Percentiles rank a stretch among this genome's conserved stretches.
Conservation (phyloP, 148 eudicot genomes). For the Fagopyrum esculentum region DNA sequence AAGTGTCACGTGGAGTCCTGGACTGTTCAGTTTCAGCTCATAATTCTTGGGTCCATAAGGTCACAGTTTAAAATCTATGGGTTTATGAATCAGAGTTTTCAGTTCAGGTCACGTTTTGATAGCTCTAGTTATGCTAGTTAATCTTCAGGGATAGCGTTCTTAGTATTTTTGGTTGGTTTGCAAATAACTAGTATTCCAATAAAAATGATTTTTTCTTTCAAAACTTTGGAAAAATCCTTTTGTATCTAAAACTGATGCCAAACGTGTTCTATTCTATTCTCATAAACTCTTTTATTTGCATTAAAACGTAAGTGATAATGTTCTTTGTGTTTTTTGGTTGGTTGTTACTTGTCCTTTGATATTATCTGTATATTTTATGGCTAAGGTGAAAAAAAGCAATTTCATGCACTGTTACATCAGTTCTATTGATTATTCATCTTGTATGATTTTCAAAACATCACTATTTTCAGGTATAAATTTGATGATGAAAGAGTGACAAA, state of each 20-base stretch:
- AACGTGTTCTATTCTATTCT: background rate
- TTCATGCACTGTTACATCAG: background rate
- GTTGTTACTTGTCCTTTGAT: background rate
- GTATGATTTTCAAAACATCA: background rate
- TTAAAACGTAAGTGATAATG: background rate
- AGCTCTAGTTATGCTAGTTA: background rate
- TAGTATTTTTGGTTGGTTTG: no score
- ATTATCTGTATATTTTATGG: background rate
- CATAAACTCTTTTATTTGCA: background rate
- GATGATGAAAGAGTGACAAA: slow-evolving; percentile 97
- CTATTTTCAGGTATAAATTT: slow-evolving; percentile 66
- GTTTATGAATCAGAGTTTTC: background rate
- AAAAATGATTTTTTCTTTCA: background rate
- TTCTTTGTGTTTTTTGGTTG: no score
- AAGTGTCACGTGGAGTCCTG: no score
- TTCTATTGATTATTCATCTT: background rate
- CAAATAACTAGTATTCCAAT: no score
- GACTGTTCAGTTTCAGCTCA: no score
- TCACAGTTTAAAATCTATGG: no score
- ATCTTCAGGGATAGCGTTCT: no score
- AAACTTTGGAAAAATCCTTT: background rate
- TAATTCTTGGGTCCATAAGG: no score
- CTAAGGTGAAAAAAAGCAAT: background rate
- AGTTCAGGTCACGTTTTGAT: background rate
- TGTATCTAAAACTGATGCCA: background rate